These are phyloP conservation scores for Limnanthes douglasii DNA, from an alignment of 345 rosid genomes.

Conservation along the genomic window DNA sequence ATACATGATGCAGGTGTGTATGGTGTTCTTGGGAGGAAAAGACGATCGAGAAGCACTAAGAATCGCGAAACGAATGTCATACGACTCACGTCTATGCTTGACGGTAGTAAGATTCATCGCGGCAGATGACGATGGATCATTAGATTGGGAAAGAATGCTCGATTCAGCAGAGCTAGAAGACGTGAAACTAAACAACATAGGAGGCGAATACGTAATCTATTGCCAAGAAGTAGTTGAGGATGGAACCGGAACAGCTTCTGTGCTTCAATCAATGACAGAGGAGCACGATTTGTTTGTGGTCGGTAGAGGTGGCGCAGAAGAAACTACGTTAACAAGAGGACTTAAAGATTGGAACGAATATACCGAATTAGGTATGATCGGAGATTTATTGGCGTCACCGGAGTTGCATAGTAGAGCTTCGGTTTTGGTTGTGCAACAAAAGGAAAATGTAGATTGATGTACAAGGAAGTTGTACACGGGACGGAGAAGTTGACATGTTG, in stretches of 20 bases:
- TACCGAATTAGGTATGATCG: slow-evolving; percentile 44
- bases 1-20: slow-evolving; percentile 8
- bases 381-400: slow-evolving; percentile 43
- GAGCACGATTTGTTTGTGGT: slow-evolving; percentile 28
- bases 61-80: slow-evolving; percentile 29
- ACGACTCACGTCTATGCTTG: slow-evolving; percentile 12
- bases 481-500: no score
- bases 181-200: slow-evolving; percentile 1
- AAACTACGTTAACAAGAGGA: slow-evolving; percentile 21
- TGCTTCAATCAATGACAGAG: slow-evolving; percentile 17
- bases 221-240: slow-evolving; percentile 16
- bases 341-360: slow-evolving; percentile 42
- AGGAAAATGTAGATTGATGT: slow-evolving; percentile 20
- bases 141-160: slow-evolving; percentile 22
- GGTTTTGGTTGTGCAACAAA: slow-evolving; percentile 47
- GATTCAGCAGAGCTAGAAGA: slow-evolving; percentile 20
- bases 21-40: slow-evolving; percentile 41
- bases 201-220: slow-evolving; percentile 7
- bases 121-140: not conserved
- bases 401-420: slow-evolving; percentile 24
- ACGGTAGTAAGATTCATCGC: slow-evolving; percentile 17
- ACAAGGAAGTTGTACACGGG: no score
- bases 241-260: slow-evolving; percentile 18
- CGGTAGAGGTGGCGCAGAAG: slow-evolving; percentile 25
- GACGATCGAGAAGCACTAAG: slow-evolving; percentile 59